Percentiles rank a stretch among this genome's conserved stretches.
These are phyloP conservation scores for Bassia scoparia DNA, from an alignment of 148 eudicot species.

Conservation along the genomic window DNA sequence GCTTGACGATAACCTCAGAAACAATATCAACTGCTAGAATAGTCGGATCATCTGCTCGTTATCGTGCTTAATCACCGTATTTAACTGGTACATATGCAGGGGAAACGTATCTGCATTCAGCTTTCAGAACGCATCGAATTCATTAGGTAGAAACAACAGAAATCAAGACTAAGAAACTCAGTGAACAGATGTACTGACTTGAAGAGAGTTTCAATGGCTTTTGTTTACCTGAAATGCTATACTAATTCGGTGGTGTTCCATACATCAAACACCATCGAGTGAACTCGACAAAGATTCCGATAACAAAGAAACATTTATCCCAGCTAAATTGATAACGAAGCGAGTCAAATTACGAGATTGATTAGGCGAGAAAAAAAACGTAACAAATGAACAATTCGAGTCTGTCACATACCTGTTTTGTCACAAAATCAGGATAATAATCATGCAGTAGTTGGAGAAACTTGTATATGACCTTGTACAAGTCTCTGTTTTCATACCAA, in stretches of 20 bases:
- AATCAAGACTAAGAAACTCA: not conserved
- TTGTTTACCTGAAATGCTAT: slow-evolving; percentile 43
- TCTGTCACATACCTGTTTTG: slow-evolving; percentile 37
- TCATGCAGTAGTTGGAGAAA: slow-evolving; percentile 44
- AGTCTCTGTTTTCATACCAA: slow-evolving; percentile 36
- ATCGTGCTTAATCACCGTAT: slow-evolving; percentile 54
- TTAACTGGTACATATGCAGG: slow-evolving; percentile 55
- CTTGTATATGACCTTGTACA: slow-evolving; percentile 36
- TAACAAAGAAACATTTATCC: too few relatives aligned
- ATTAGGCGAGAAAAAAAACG: too few relatives aligned
- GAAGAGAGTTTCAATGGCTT: slow-evolving; percentile 44
- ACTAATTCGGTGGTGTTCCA: slow-evolving; percentile 39
- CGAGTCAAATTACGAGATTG: too few relatives aligned
- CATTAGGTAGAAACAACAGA: not conserved
- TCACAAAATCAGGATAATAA: slow-evolving; percentile 50
- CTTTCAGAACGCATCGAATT: not conserved
- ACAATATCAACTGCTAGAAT: slow-evolving; percentile 38
- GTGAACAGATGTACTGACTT: slow-evolving; percentile 28
- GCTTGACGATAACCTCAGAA: slow-evolving; percentile 45
- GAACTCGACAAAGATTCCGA: slow-evolving; percentile 33
- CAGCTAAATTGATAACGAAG: too few relatives aligned
- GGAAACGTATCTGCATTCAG: slow-evolving; percentile 42
- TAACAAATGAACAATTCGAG: too few relatives aligned
- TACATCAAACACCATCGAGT: slow-evolving; percentile 37
- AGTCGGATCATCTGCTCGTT: slow-evolving; percentile 32